Base-by-base conservation (phyloP, 192 early-diverging fungal species). In the Obelidium mucronatum region DNA sequence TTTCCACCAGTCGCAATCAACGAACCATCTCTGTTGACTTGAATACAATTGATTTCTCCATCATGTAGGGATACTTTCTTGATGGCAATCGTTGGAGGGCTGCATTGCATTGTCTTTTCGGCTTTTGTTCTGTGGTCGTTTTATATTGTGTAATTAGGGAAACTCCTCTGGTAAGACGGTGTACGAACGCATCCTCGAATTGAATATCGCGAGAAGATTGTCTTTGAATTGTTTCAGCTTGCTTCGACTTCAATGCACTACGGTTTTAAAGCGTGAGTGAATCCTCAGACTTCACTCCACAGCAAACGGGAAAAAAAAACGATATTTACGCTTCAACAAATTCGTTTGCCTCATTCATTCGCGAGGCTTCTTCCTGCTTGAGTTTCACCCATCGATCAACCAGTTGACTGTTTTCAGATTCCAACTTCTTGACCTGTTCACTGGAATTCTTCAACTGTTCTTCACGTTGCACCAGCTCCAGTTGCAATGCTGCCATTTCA, bases 341-440 rank as follows among this genome's bases (percentile, higher is more conserved):
- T 60, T 89, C 87, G 67, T 95, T 99, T 2, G 92, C 95, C 53
- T 94, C 93, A 79, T 99, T 98, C 90, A 99, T 93, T 76, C 91
- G 91, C 37, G 94, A 90, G 1, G 93, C 96, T 92, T 94, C 92
- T 89, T 95, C 81, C 92, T 95, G 80, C 78, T 93, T 92, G 39
- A 96, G 87, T 40, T 75, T 30, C 28, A 87, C 85, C 95, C 95
- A 97, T 62, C 97, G 84, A 72, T 95, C 90, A 33, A 99, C 85
- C 40, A 99, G 84, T 58, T 96, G 88, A 34, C 60, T 76, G 79
- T 99, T 97, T 78, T 99, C 97, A 19, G 81, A 71, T 77, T 92
- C 91, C 56, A 99, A 79, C 33, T 86, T 83, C 33, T 85, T 85
- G 53, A 90, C 81, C 30, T 84, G 74, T 66, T 92, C 89, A 76